Evolutionary conservation across 148 eudicot species (phyloP), one percentile per base, ranked within the genome.

Genomic region (Amaranthus cruentus): DNA sequence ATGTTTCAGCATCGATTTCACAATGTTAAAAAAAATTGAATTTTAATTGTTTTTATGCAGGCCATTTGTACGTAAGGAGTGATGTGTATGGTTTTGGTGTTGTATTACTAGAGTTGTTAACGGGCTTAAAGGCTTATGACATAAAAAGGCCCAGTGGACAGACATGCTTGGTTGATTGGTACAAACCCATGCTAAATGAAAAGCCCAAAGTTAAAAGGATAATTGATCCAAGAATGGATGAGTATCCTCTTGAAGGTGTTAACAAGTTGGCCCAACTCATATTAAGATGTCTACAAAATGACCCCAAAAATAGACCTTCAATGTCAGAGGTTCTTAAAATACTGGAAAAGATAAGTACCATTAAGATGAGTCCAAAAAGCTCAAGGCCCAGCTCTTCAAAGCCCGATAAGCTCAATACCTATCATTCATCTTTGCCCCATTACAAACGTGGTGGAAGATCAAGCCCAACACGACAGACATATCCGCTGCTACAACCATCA

Each of bases 31-130:
- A 28, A 28, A 28, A 28, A 28, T 28, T 15, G 8, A 53, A 48
- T 71, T 47, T 5, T 0, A 59, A 15, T 3, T 44, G 12, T 1
- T 64, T 9, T 54, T 50, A 44, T 64, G 44, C 79, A 87, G 97
- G 94, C 66, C 96, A 87, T 82, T 72, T 88, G 43, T 88, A 86
- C 54, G 85, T 90, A 48, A 85, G 80, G 75, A 93, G 98, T 46
- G 98, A 93, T 52, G 95, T 93, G 4, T 93, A 88, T 3, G 84
- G 95, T 6, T 93, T 89, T 9, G 96, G 98, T 0, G 98, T 93
- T 4, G 91, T 90, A 10, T 68, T 93, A 60, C 79, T 90, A 4
- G 98, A 93, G 66, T 64, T 89, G 18, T 0, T 90, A 38, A 86
- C 96, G 0, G 94, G 98, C 7, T 73, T 73, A 14, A 77, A 84